Base-by-base conservation (phyloP, 768 basidiomycete genomes). In the Gyrodon lividus region DNA sequence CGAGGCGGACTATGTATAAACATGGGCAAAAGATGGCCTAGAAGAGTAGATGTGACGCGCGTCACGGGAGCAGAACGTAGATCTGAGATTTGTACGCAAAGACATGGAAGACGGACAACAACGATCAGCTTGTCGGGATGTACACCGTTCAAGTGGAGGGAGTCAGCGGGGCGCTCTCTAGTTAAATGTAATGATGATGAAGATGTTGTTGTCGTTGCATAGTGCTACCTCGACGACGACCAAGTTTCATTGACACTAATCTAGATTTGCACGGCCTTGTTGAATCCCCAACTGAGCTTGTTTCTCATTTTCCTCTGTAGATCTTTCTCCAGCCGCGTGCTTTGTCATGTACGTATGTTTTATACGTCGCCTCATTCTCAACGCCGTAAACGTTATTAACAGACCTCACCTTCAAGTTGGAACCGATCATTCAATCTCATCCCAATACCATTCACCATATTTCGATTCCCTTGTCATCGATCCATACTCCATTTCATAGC, bases 321-420 rank as follows among this genome's bases (percentile, higher is more conserved):
- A 55, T 57, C 46, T 19, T 14, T 39, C 16, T 28, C 20, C 43
- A 13, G 13, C 55, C 49, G 56, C 51, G 46, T 46, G 48, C 51
- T 57, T 51, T 58, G 55, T 62, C 58, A 59, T 35, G 55, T 66
- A 65, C 63, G 63, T 59, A 59, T 42, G 42, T 48, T 44, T 35
- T 54, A 52, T 57, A 52, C 55, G 59, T 28, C 30, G 31, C n/a
- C n/a, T n/a, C 63, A 56, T 51, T 52, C 42, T 43, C 46, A 17
- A n/a, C 41, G 41, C 58, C 58, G 65, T 57, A 65, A 67, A 68
- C 65, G 57, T 62, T 65, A 48, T 61, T 56, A 60, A 52, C 68
- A 58, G 54, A 35, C 51, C 37, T 48, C 43, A 26, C 24, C 57
- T 51, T 55, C 57, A 52, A 28, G 56, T 45, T 59, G 46, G 54